Percentiles rank a stretch among this genome's conserved stretches.
Evolutionary conservation across 768 basidiomycete genomes (phyloP).

Genomic region (Pholiota molesta): DNA sequence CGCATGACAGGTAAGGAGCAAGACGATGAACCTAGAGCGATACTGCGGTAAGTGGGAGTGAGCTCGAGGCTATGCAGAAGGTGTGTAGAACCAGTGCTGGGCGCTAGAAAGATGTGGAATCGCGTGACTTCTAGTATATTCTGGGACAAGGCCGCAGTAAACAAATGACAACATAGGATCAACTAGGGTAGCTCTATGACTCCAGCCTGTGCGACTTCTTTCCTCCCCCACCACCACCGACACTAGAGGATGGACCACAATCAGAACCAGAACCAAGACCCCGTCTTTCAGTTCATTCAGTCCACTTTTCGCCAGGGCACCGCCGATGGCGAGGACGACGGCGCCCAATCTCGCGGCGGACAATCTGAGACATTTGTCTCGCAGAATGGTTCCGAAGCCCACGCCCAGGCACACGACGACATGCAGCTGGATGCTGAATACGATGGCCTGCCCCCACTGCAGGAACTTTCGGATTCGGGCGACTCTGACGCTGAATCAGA

Average conservation of each 20-base stretch:
- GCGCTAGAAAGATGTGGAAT: not conserved
- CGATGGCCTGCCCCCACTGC: slow-evolving; percentile 45
- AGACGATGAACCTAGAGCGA: no score
- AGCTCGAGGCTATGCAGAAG: not conserved
- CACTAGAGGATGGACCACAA: slow-evolving; percentile 8
- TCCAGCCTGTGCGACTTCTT: not conserved
- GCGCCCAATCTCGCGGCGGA: not conserved
- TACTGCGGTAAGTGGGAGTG: not conserved
- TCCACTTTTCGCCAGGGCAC: not conserved
- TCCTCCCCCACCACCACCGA: slow-evolving; percentile 6
- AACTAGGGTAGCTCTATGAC: not conserved
- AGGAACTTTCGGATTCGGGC: slow-evolving; percentile 40
- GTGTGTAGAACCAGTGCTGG: not conserved
- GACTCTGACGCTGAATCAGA: slow-evolving; percentile 26
- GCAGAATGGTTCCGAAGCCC: slow-evolving; percentile 11
- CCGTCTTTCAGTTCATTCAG: not conserved
- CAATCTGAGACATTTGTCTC: not conserved
- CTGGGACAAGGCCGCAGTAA: slow-evolving; percentile 9
- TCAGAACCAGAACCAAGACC: not conserved
- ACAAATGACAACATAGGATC: slow-evolving; percentile 19
- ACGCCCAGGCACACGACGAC: slow-evolving; percentile 16
- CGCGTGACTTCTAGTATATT: slow-evolving; percentile 24
- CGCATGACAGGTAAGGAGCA: no score
- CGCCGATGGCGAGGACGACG: not conserved
- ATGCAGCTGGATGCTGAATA: slow-evolving; percentile 33